Conservation (phyloP, 495 filamentous ascomycete genomes). For the Trichoderma reesei region DNA sequence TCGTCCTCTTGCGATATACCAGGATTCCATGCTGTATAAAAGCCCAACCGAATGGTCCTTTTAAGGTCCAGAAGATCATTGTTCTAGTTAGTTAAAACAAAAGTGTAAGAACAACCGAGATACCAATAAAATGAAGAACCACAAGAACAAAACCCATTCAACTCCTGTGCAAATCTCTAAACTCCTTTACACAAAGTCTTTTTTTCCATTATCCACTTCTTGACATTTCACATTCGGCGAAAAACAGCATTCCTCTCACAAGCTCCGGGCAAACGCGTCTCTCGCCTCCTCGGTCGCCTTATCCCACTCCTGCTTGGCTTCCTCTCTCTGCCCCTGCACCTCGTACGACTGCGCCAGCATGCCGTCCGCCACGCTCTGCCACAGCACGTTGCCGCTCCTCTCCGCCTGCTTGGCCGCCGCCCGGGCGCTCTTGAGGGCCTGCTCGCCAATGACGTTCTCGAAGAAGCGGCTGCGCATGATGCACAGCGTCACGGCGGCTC, state of each 20-base stretch:
- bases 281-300: slow-evolving; percentile 5
- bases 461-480: slow-evolving; percentile 85
- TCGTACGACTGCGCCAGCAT: slow-evolving; percentile 69
- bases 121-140: not conserved
- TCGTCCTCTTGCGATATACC: not conserved
- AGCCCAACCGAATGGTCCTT: not conserved
- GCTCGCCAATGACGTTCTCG: slow-evolving; percentile 72
- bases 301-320: slow-evolving; percentile 2
- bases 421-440: slow-evolving; percentile 78
- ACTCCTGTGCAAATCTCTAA: not conserved
- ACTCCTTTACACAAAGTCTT: not conserved
- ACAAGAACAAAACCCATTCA: not conserved
- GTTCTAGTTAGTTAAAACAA: not conserved
- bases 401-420: slow-evolving; percentile 66
- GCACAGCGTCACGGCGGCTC: slow-evolving; percentile 69
- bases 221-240: not conserved
- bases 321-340: not conserved
- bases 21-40: not conserved
- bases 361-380: slow-evolving; percentile 75
- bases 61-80: not conserved
- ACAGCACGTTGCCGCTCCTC: slow-evolving; percentile 65
- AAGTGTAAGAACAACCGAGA: not conserved
- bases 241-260: not conserved
- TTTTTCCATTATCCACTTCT: not conserved
- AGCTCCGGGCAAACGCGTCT: slow-evolving; percentile 4